Evolutionary conservation across 768 basidiomycete species (phyloP), one percentile per base, ranked within the genome.

Genomic region (Amanita exitialis): DNA sequence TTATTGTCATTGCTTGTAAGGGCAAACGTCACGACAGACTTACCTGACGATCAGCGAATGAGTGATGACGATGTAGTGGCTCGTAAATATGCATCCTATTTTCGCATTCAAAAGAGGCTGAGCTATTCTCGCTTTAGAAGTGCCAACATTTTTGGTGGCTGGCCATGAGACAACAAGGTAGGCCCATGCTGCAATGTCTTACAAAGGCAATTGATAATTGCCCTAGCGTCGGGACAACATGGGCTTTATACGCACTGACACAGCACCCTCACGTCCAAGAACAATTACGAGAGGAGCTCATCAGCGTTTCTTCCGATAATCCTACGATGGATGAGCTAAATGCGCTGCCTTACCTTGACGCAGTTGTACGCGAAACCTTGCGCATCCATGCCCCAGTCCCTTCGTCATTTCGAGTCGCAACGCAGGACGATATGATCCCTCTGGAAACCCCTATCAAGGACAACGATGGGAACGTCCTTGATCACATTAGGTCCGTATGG

Each of bases 291-390:
- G 69, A 76, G 1, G 85, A 89, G 57, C 66, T 83, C 1, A 62
- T 76, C 6, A 58, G 64, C 0, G 65, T 82, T 9, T 58, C 69
- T 0, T 79, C 77, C 0, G 78, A 83, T 8, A 76, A 65, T 0
- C 84, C 85, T 2, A 71, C 74, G 3, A 85, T 87, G 80, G 86
- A 89, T 28, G 74, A 81, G 28, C 72, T 90, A 1, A 75, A 77
- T 51, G 67, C 73, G 3, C 68, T 91, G 3, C 75, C 82, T 0
- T 87, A 84, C 57, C 77, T 90, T n/a, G 87, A 87, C 54, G 69
- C 68, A 16, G 74, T 84, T 8, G 69, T 83, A 2, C 73, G 76
- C 6, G 84, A 86, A 63, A 76, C 73, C 0, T 61, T 86, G 51
- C 75, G 83, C 0, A 42, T 81, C 0, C 70, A 84, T 53, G 47